Evolutionary conservation across 352 stramenopile genomes (phyloP), one percentile per base, ranked within the genome.

Genomic region (Pythium pectinolyticum): DNA sequence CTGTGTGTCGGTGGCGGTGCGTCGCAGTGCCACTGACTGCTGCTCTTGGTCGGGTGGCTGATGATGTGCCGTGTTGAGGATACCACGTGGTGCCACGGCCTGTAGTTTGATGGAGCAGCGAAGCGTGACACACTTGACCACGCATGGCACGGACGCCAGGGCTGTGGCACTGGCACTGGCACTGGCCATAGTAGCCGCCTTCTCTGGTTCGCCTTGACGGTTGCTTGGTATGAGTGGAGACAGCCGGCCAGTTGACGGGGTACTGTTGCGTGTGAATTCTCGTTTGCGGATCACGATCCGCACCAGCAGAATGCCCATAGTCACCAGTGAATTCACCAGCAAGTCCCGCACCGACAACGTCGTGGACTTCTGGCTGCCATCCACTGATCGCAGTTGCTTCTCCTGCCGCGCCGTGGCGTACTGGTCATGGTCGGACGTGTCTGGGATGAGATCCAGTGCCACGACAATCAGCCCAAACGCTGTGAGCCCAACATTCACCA

Each of bases 231-330:
- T 14, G 7, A 7, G 15, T 43, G 35, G 35, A 11, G 17, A 5
- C 20, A 11, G 35, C 17, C 35, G 35, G 32, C 7, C 12, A 14
- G 32, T n/a, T 9, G 14, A 17, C 9, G 24, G n/a, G n/a, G 6
- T 41, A 30, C 4, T 48, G 25, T 17, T 35, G 19, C 0, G 14
- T 17, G 35, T 7, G 27, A 31, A 37, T 50, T 14, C 11, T 53
- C 47, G 28, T 28, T 66, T 66, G 31, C 40, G 59, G 50, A 61
- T 34, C 9, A 52, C 22, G 12, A 61, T 66, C 27, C 59, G 59
- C 9, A 66, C 12, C 0, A 66, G 39, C 24, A 60, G 43, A 3
- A 66, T 41, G 15, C 27, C 31, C 59, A 66, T 66, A 2, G 59
- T 61, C 20, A 60, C 39, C 4, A 66, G 35, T 0, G 50, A 24